phyloP scores from a whole-genome alignment of 192 early-diverging fungal species.

The Linderina pennispora region DNA sequence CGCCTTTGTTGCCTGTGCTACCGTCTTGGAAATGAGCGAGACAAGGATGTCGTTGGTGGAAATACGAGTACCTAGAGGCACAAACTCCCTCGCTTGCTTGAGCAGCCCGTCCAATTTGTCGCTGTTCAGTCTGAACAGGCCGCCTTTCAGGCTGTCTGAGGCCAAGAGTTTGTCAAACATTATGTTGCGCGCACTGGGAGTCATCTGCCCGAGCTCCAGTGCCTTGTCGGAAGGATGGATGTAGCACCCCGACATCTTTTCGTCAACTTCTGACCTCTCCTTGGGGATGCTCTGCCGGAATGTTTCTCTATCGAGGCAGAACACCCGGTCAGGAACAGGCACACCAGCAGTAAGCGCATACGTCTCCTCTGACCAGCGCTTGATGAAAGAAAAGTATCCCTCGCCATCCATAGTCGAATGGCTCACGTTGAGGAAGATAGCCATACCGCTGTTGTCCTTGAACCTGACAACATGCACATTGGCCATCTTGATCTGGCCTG shows the following conservation, averaged over 20 bases:
- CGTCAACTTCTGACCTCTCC: background rate
- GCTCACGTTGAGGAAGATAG: conserved; percentile 38
- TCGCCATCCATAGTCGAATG: conserved; percentile 32
- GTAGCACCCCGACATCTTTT: background rate
- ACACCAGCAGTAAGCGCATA: no score
- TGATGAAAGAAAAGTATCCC: conserved; percentile 33
- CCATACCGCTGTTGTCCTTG: conserved; percentile 16
- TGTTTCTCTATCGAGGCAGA: conserved; percentile 10
- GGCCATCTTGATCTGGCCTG: conserved; percentile 14
- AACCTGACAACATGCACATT: conserved; percentile 19
- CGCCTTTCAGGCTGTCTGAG: background rate
- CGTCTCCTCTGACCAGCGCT: no score
- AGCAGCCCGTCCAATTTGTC: background rate
- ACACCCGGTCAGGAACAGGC: no score
- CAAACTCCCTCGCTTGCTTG: background rate
- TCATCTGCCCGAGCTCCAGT: background rate
- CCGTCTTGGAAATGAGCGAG: conserved; percentile 10
- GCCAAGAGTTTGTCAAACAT: background rate
- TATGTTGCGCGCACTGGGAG: background rate
- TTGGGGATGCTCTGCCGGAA: background rate
- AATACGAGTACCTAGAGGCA: background rate
- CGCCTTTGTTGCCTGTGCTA: background rate
- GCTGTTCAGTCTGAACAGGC: background rate
- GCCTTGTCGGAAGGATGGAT: background rate
- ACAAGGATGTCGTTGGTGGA: conserved; percentile 6